Conservation (phyloP, 2,329 filamentous ascomycete species). For the Aotearoamyces nothofagi region DNA sequence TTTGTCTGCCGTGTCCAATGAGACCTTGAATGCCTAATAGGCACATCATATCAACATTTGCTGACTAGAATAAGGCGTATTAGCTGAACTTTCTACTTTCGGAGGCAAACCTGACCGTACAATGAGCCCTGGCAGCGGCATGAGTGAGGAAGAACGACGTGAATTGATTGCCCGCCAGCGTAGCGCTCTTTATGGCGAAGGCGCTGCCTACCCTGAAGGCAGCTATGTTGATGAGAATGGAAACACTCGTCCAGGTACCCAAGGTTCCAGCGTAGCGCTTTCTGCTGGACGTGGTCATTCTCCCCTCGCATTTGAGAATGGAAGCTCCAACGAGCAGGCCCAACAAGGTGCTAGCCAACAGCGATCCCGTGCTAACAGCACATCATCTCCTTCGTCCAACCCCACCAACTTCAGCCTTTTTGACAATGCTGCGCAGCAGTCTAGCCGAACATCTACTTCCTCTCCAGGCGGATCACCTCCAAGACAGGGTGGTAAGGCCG, state of each 20-base stretch:
- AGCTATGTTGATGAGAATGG: conserved; percentile 55
- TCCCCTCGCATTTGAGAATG: conserved; percentile 53
- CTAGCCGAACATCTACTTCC: conserved; percentile 68
- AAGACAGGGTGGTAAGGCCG: conserved; percentile 45
- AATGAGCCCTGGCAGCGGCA: conserved; percentile 61
- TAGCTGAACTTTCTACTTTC: conserved; percentile 48
- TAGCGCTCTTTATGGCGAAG: conserved; percentile 79
- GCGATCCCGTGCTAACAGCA: conserved; percentile 65
- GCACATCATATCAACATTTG: conserved; percentile 15
- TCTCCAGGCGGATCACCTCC: conserved; percentile 75
- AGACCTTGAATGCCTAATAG: no score
- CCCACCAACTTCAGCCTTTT: conserved; percentile 41
- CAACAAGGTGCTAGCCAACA: conserved; percentile 21
- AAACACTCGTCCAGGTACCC: conserved; percentile 46
- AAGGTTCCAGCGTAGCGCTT: conserved; percentile 43
- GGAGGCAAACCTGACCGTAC: conserved; percentile 73
- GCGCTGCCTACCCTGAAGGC: conserved; percentile 48
- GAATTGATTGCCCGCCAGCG: conserved; percentile 94
- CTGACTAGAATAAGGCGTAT: conserved; percentile 33
- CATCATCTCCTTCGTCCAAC: conserved; percentile 65
- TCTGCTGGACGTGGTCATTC: conserved; percentile 59
- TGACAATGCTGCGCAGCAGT: conserved; percentile 47
- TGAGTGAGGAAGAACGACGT: conserved; percentile 92
- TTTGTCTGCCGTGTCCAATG: no score
- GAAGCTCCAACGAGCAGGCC: conserved; percentile 23